These are phyloP conservation scores for Trichoderma atrobrunneum DNA, from an alignment of 2,329 filamentous ascomycete species.

Conservation along the genomic window DNA sequence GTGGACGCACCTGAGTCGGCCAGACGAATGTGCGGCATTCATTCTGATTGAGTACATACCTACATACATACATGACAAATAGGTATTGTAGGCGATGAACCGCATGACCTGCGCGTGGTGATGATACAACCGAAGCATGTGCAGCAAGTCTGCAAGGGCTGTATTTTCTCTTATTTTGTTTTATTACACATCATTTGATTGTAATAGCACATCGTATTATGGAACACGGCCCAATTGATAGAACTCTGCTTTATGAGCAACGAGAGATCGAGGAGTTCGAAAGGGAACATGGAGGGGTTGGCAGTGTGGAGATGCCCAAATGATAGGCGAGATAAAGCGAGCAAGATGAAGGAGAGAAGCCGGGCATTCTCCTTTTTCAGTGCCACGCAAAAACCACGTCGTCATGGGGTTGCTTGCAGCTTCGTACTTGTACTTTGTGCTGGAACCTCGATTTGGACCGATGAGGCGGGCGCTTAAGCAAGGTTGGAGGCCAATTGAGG, in stretches of 20 bases:
- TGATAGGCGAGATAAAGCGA: slow-evolving; percentile 14
- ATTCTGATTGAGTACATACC: not conserved
- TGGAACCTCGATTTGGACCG: not conserved
- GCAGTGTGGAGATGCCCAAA: not conserved
- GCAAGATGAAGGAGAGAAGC: not conserved
- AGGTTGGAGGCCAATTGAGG: not conserved
- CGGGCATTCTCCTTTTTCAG: not conserved
- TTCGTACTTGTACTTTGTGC: not conserved
- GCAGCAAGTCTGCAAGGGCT: not conserved
- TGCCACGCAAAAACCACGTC: not conserved
- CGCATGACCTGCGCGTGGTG: slow-evolving; percentile 14
- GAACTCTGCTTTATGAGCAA: not conserved
- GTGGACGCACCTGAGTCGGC: slow-evolving; percentile 12
- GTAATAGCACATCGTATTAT: not conserved
- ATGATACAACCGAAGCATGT: slow-evolving; percentile 1
- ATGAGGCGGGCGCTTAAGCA: slow-evolving; percentile 9
- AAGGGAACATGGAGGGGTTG: not conserved
- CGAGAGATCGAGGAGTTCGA: not conserved
- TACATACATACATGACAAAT: slow-evolving; percentile 1
- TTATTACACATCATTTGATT: not conserved
- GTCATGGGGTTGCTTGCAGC: not conserved
- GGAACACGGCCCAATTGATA: not conserved
- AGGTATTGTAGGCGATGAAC: not conserved
- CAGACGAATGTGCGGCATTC: not conserved
- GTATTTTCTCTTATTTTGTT: not conserved